A percentile compares a stretch with the other conserved stretches of the same genome.
phyloP scores from a whole-genome alignment of 2,329 filamentous ascomycete genomes.

The Penicillium frequentans region DNA sequence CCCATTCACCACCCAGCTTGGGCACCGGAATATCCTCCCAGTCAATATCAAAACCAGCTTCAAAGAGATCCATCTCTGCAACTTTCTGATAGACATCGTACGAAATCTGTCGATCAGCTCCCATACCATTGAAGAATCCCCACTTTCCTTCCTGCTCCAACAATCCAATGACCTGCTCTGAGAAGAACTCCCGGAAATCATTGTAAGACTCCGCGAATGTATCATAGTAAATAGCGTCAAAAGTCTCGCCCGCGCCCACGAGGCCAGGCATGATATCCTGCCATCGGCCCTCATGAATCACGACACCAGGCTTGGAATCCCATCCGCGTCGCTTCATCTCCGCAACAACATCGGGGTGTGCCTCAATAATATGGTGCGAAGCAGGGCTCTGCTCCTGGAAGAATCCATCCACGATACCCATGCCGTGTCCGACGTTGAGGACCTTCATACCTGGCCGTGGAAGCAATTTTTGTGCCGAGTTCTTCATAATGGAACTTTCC shows the following conservation, averaged over 20 bases:
- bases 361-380: slow-evolving; percentile 81
- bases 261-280: slow-evolving; percentile 74
- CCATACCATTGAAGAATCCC: slow-evolving; percentile 72
- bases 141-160: slow-evolving; percentile 59
- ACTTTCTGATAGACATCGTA: slow-evolving; percentile 96
- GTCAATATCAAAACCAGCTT: slow-evolving; percentile 85
- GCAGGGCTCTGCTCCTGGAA: slow-evolving; percentile 68
- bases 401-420: slow-evolving; percentile 82
- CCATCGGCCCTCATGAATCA: slow-evolving; percentile 72
- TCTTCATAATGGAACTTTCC: slow-evolving; percentile 84
- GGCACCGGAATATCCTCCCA: slow-evolving; percentile 80
- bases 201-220: slow-evolving; percentile 94
- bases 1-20: slow-evolving; percentile 76
- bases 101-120: slow-evolving; percentile 86
- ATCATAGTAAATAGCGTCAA: slow-evolving; percentile 94
- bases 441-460: slow-evolving; percentile 64
- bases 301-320: slow-evolving; percentile 60
- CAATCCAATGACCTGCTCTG: slow-evolving; percentile 78
- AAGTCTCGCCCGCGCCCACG: slow-evolving; percentile 66
- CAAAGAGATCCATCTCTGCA: slow-evolving; percentile 83
- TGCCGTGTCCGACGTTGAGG: slow-evolving; percentile 85
- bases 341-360: slow-evolving; percentile 73
- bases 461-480: slow-evolving; percentile 68
- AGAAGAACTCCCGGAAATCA: slow-evolving; percentile 83
- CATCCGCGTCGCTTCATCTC: slow-evolving; percentile 68